Evolutionary conservation across 148 eudicot genomes (phyloP), one percentile per base, ranked within the genome.

Genomic region (Amaranthus hypochondriacus): DNA sequence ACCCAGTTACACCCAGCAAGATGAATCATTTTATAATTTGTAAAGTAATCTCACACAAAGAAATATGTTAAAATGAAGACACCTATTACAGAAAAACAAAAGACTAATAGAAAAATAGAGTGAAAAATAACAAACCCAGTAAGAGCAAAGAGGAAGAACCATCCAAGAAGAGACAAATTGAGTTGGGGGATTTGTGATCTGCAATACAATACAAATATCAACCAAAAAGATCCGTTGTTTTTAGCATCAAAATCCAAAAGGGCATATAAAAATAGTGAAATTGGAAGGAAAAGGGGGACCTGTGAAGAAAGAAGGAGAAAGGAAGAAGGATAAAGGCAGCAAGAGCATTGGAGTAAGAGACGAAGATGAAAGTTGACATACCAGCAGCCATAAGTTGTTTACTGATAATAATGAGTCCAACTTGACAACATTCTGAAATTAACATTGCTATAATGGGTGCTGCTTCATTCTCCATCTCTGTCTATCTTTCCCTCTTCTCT

Each of bases 311-410:
- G 61, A 92, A 75, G 72, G 86, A 82, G 60, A 73, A 65, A 43
- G 90, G 91, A 9, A 91, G 86, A 60, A 93, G 96, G 56, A 93
- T 54, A 56, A 89, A 68, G 65, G 97, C 72, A 49, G 95, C 90
- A 62, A 93, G 81, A 62, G 91, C 87, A 71, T 93, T 91, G 70
- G 89, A 90, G 82, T 88, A 91, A 68, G 78, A 85, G 53, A 91
- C 84, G 70, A 93, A 93, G 72, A 86, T 86, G 72, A 81, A 87
- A 21, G 80, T 91, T 64, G 91, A 81, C 96, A 93, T 91, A 21
- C 89, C 90, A 75, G 71, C 70, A 0, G 90, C 62, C 58, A 92
- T 77, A 64, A 89, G 96, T 69, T 81, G 56, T 76, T 83, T 83
- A 73, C 82, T 77, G 5, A 83, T 75, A 7, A 83, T 75, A 69